Evolutionary conservation across 371 early-diverging fungal genomes (phyloP), one percentile per base, ranked within the genome.

Genomic region (Syncephalastrum racemosum): DNA sequence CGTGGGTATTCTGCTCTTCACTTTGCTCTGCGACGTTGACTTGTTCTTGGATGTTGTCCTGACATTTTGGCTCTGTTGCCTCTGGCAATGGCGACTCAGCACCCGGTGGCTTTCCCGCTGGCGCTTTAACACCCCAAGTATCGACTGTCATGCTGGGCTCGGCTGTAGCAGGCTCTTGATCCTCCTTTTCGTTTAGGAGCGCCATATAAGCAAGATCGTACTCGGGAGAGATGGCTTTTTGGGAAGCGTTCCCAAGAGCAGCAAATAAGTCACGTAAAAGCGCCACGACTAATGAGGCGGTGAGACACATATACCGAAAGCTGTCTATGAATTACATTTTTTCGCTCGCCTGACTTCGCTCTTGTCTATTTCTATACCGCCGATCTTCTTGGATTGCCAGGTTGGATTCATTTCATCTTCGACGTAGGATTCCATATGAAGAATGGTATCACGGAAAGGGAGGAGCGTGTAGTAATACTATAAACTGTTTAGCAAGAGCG

Each of bases 391-490:
- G 4, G 62, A 61, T 25, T 73, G 66, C 68, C 83, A 79, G 14
- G 63, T 61, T 20, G 56, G 54, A 12, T 61, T 59, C 12, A 52
- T 27, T 46, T 85, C 81, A 60, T 87, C 78, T 75, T 86, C 81
- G 2, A 68, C 64, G 58, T 66, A 79, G 7, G 57, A 36, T 24
- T 73, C 81, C 69, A 79, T 84, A 18, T 76, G 40, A 50, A 88
- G 58, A 16, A 88, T 79, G 0, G 88, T 70, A 12, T 80, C 63
- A 0, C 90, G 81, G 7, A 95, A 75, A 3, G 85, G 84, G 36
- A 74, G 54, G 15, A 95, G 62, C 0, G 92, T 89, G 59, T 83
- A 89, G 42, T 91, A 84, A 51, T 91, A 89, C 82, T 95, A 87
- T 12, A 79, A 50, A 24, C 4, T 2, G 47, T 39, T 16, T 12